Conservation (phyloP, 805 yeast species). For the Lipomyces chichibuensis region DNA sequence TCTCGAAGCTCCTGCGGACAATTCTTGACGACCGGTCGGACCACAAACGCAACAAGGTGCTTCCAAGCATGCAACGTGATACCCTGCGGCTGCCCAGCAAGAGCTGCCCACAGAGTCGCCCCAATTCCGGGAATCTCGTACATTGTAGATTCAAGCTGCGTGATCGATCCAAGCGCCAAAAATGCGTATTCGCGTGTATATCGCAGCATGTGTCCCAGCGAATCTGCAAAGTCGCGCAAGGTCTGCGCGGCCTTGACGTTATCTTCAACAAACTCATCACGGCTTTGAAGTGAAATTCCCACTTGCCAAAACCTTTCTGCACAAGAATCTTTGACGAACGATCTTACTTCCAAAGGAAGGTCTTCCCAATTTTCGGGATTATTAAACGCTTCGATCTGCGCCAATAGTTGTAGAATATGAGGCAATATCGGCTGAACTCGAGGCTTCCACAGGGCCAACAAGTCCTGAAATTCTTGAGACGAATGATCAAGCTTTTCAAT, state of each 20-base stretch:
- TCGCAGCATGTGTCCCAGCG: constrained; percentile 92
- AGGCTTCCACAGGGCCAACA: constrained; percentile 86
- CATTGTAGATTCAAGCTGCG: constrained; percentile 85
- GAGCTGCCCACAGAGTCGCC: constrained; percentile 73
- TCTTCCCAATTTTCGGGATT: constrained; percentile 90
- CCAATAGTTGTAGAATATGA: constrained; percentile 79
- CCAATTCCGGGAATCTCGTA: constrained; percentile 87
- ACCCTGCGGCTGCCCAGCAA: constrained; percentile 83
- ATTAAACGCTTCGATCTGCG: constrained; percentile 92
- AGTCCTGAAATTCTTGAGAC: constrained; percentile 68
- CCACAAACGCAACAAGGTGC: constrained; percentile 87
- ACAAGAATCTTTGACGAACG: constrained; percentile 86
- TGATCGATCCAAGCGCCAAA: constrained; percentile 82
- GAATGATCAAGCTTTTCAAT: constrained; percentile 86
- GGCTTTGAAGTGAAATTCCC: constrained; percentile 91
- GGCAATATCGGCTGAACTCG: constrained; percentile 90
- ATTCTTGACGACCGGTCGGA: constrained; percentile 81
- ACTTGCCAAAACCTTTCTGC: constrained; percentile 98
- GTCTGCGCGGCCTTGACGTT: constrained; percentile 93
- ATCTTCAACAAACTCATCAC: constrained; percentile 92
- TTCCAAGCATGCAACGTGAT: constrained; percentile 95
- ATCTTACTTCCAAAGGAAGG: constrained; percentile 84
- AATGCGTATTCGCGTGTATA: constrained; percentile 96
- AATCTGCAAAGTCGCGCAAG: constrained; percentile 93
- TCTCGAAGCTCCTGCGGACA: constrained; percentile 76